Percentiles rank a stretch among this genome's conserved stretches.
Conservation (phyloP, 78 protist genomes). For the Andalucia godoyi region DNA sequence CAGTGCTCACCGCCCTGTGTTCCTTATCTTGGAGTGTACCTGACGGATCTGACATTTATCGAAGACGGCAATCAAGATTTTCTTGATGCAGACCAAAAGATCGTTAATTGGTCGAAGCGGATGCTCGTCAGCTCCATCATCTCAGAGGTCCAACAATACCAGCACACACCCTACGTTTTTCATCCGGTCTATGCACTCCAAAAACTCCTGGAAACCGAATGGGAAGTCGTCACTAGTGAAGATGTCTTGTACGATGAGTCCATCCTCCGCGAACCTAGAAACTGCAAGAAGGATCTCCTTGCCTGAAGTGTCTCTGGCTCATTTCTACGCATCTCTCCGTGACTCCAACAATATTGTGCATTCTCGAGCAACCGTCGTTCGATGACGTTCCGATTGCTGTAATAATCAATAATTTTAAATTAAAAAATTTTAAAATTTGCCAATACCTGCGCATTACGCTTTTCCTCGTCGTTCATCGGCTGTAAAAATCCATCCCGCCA, state of each 20-base stretch:
- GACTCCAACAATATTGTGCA: no score
- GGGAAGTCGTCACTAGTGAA: background rate
- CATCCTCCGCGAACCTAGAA: no score
- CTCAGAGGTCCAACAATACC: constrained; percentile 40
- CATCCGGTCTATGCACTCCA: constrained; percentile 58
- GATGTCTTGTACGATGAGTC: background rate
- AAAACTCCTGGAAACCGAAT: background rate
- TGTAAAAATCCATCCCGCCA: no score
- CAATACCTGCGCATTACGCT: no score
- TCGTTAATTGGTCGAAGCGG: constrained; percentile 53
- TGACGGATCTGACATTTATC: constrained; percentile 63
- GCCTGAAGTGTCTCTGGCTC: no score
- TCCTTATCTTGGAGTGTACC: constrained; percentile 45
- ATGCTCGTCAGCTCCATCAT: constrained; percentile 16
- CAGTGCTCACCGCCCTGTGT: constrained; percentile 19
- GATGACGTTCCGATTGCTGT: no score
- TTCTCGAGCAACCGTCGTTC: no score
- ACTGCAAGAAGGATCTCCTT: no score
- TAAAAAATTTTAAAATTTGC: no score
- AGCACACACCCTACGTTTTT: constrained; percentile 39
- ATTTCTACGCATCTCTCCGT: no score
- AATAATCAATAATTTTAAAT: no score
- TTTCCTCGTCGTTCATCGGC: no score
- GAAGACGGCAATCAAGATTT: constrained; percentile 50
- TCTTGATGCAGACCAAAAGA: constrained; percentile 3